Evolutionary conservation across 2,329 filamentous ascomycete genomes (phyloP).

Genomic region (Fusarium dlaminii): DNA sequence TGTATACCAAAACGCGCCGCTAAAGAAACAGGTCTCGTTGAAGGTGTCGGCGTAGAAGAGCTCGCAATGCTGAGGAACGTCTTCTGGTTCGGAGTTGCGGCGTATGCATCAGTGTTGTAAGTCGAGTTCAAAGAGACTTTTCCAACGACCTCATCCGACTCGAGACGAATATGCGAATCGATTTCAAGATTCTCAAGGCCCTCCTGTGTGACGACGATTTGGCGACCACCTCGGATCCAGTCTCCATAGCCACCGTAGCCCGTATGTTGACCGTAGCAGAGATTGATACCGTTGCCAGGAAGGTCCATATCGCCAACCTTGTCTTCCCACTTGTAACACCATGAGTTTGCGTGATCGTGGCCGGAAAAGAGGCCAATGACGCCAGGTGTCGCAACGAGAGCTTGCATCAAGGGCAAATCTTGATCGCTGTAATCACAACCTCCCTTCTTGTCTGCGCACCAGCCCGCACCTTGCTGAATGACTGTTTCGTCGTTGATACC

Average conservation of each 20-base stretch:
- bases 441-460: constrained; percentile 52
- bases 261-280: constrained; percentile 71
- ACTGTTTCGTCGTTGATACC: constrained; percentile 59
- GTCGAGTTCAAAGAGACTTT: constrained; percentile 66
- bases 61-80: constrained; percentile 28
- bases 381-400: constrained; percentile 63
- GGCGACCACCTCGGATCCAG: constrained; percentile 69
- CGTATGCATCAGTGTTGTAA: constrained; percentile 66
- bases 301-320: constrained; percentile 58
- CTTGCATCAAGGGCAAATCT: constrained; percentile 71
- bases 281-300: constrained; percentile 54
- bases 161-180: constrained; percentile 70
- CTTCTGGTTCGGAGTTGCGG: constrained; percentile 52
- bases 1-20: neutral
- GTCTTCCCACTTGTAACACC: constrained; percentile 63
- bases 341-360: constrained; percentile 72
- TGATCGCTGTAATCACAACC: constrained; percentile 57
- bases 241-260: constrained; percentile 76
- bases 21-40: neutral
- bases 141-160: constrained; percentile 62
- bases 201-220: constrained; percentile 60
- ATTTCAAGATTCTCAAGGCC: constrained; percentile 53
- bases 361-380: constrained; percentile 69
- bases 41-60: neutral
- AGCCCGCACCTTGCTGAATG: constrained; percentile 55